Base-by-base conservation (phyloP, 345 rosid species). In the Hypericum androsaemum region DNA sequence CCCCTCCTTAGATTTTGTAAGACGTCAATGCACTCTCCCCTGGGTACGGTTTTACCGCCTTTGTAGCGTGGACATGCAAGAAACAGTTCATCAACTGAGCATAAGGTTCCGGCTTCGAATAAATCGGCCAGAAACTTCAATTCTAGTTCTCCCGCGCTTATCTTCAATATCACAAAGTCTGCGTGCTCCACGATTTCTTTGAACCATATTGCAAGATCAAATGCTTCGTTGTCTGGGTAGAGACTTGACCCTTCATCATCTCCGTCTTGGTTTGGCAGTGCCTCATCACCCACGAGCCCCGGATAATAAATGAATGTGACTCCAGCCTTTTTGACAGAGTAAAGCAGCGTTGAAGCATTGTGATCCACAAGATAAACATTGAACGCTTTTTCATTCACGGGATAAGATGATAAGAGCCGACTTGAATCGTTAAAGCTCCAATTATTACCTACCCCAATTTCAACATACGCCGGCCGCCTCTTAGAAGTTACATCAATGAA, bases 151-250 rank as follows among this genome's bases (percentile, higher is more conserved):
- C 81, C 84, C 4, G 77, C 67, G 69, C 76, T 89, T 87, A 86
- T 80, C 75, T 86, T 86, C 70, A 84, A 59, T 12, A 89, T 84
- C 69, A 86, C 80, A 11, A 80, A 86, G 55, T 82, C 96, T 53
- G 92, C 87, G 3, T 64, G 56, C 56, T 60, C 74, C 2, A 84
- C 81, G 11, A 92, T 86, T 44, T 90, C 87, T 39, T 66, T 75
- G 61, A 89, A 84, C 98, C 98, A 89, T 14, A 53, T 76, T 11
- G 77, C 83, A 56, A 89, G 79, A 66, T 84, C 71, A 45, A 89
- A 89, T 9, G 70, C 80, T 40, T 79, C 89, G 28, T 75, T 84
- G 53, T 67, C 85, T 1, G 63, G 55, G 6, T 50, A 74, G 8
- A 83, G 82, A 62, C 80, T 80, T 3, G 60, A 63, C 22, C 79